Percentiles rank a stretch among this genome's conserved stretches.
phyloP scores from a whole-genome alignment of 73 alveolate species.

The Symbiodinium pilosum region DNA sequence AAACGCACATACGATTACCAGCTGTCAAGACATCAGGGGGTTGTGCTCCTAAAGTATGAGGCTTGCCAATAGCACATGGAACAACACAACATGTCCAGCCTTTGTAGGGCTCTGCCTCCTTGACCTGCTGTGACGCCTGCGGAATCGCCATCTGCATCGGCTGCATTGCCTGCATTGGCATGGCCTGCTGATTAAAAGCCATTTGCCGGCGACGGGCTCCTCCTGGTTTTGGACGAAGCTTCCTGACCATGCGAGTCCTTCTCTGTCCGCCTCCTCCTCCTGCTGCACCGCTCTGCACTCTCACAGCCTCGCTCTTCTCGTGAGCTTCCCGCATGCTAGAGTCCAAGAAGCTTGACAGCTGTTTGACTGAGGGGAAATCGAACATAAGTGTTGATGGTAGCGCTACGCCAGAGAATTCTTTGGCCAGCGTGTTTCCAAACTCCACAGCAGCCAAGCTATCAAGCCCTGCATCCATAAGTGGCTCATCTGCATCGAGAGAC shows the following conservation, averaged over 20 bases:
- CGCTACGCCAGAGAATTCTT: constrained; percentile 59
- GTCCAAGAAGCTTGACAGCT: constrained; percentile 44
- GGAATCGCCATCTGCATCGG: neutral
- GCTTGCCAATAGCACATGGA: too few species aligned
- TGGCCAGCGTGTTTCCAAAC: constrained; percentile 72
- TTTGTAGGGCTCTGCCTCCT: constrained; percentile 19
- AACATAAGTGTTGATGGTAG: constrained; percentile 80
- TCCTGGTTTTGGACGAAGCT: constrained; percentile 77
- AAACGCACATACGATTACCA: too few species aligned
- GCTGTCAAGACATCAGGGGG: too few species aligned
- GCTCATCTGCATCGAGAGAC: constrained; percentile 51
- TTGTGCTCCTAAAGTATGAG: too few species aligned
- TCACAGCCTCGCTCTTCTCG: constrained; percentile 26
- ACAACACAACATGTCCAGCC: neutral
- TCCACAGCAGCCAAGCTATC: constrained; percentile 91
- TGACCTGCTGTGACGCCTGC: constrained; percentile 22
- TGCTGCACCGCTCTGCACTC: constrained; percentile 5
- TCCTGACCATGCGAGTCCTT: constrained; percentile 62
- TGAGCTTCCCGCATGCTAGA: constrained; percentile 84
- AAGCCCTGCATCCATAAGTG: neutral
- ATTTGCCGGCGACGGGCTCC: constrained; percentile 54
- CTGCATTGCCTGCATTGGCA: constrained; percentile 17
- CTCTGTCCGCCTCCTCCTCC: constrained; percentile 28
- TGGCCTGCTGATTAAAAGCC: constrained; percentile 47
- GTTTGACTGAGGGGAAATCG: constrained; percentile 79